Evolutionary conservation across 192 early-diverging fungal genomes (phyloP).

Genomic region (Ambispora gerdemannii): DNA sequence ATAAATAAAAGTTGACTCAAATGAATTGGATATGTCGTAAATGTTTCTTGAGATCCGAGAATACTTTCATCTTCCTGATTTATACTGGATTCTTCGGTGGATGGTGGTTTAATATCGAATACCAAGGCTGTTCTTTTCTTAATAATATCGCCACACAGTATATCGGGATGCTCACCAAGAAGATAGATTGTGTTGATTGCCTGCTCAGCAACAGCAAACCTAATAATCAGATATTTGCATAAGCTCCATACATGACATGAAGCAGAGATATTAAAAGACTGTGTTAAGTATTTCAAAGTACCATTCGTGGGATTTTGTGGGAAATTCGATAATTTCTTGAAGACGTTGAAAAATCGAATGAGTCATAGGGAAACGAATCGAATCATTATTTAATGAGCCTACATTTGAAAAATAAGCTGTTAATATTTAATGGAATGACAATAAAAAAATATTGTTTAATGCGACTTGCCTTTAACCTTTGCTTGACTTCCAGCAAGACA

Average conservation of each 20-base stretch:
- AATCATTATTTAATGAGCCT: conserved; percentile 25
- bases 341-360: conserved; percentile 57
- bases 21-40: conserved; percentile 44
- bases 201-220: conserved; percentile 93
- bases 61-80: conserved; percentile 35
- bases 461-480: conserved; percentile 63
- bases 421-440: conserved; percentile 29
- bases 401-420: neutral
- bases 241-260: no score
- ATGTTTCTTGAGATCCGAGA: conserved; percentile 32
- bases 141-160: conserved; percentile 74
- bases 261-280: no score
- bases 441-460: conserved; percentile 44
- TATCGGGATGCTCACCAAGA: conserved; percentile 88
- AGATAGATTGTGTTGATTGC: conserved; percentile 90
- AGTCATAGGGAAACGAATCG: conserved; percentile 48
- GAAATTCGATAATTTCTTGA: conserved; percentile 45
- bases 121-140: conserved; percentile 61
- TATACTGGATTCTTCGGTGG: conserved; percentile 35
- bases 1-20: conserved; percentile 87
- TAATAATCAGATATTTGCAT: conserved; percentile 35
- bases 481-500: conserved; percentile 62
- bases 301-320: conserved; percentile 52
- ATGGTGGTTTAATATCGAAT: conserved; percentile 44
- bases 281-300: no score